phyloP scores from a whole-genome alignment of 305 asterid species.

The Solanum hybrid region DNA sequence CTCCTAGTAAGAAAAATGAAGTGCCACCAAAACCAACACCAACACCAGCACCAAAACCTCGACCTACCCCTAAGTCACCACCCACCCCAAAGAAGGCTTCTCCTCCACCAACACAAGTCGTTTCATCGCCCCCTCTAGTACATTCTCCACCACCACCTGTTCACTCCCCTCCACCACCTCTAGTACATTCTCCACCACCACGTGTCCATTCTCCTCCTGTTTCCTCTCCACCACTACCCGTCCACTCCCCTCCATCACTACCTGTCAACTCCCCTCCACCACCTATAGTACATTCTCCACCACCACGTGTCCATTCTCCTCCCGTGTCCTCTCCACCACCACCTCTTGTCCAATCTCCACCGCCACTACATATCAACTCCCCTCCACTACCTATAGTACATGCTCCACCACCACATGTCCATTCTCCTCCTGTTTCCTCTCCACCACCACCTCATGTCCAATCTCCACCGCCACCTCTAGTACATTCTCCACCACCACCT shows the following conservation, averaged over 20 bases:
- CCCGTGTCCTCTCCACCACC: too few species aligned
- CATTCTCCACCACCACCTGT: background rate
- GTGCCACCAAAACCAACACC: background rate
- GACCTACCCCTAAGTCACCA: background rate
- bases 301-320: background rate
- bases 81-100: background rate
- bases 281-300: background rate
- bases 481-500: too few species aligned
- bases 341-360: background rate
- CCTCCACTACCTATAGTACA: too few species aligned
- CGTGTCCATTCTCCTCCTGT: background rate
- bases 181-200: background rate
- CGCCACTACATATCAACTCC: too few species aligned
- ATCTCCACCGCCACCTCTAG: background rate
- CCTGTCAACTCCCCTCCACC: background rate
- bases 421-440: too few species aligned
- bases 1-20: background rate
- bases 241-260: background rate
- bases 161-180: background rate
- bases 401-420: too few species aligned
- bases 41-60: background rate
- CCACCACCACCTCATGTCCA: too few species aligned
- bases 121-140: background rate
- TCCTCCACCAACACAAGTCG: background rate
- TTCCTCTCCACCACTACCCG: too few species aligned